Percentiles rank a stretch among this genome's conserved stretches.
Evolutionary conservation across 2,329 filamentous ascomycete species (phyloP).

Genomic region (Fusarium sp.): DNA sequence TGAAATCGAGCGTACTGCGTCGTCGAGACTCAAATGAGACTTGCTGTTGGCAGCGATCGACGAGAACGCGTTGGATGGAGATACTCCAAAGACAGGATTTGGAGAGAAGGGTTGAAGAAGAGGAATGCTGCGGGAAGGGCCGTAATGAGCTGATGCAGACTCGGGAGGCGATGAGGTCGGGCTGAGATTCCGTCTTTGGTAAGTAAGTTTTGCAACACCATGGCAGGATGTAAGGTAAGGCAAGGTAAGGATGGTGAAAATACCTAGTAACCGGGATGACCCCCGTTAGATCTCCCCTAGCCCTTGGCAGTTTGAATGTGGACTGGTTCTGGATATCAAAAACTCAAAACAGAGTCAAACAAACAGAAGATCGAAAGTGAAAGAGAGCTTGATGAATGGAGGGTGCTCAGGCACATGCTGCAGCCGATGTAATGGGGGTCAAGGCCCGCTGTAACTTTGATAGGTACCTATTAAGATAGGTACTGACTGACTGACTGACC

Average conservation of each 20-base stretch:
- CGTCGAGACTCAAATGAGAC: background rate
- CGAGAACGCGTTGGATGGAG: constrained; percentile 5
- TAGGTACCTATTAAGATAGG: background rate
- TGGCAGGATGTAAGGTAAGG: constrained; percentile 11
- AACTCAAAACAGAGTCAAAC: constrained; percentile 33
- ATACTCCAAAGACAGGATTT: constrained; percentile 19
- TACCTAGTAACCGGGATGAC: constrained; percentile 40
- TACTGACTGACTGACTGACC: background rate
- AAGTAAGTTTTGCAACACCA: constrained; percentile 17
- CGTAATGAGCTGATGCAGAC: constrained; percentile 43
- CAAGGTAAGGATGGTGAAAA: constrained; percentile 28
- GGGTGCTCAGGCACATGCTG: constrained; percentile 27
- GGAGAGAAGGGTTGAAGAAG: constrained; percentile 23
- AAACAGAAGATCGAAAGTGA: constrained; percentile 19
- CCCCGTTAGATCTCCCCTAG: constrained; percentile 35
- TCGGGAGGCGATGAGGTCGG: constrained; percentile 34
- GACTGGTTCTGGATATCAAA: constrained; percentile 28
- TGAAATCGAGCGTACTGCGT: constrained; percentile 1
- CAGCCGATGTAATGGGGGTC: constrained; percentile 23
- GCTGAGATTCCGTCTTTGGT: constrained; percentile 31
- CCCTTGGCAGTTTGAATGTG: constrained; percentile 9
- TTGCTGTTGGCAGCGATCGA: background rate
- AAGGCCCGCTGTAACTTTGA: background rate
- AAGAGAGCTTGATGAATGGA: constrained; percentile 29
- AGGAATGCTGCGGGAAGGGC: constrained; percentile 38